Percentiles rank a stretch among this genome's conserved stretches.
Conservation (phyloP, 768 basidiomycete species). For the Lentinula sp. region DNA sequence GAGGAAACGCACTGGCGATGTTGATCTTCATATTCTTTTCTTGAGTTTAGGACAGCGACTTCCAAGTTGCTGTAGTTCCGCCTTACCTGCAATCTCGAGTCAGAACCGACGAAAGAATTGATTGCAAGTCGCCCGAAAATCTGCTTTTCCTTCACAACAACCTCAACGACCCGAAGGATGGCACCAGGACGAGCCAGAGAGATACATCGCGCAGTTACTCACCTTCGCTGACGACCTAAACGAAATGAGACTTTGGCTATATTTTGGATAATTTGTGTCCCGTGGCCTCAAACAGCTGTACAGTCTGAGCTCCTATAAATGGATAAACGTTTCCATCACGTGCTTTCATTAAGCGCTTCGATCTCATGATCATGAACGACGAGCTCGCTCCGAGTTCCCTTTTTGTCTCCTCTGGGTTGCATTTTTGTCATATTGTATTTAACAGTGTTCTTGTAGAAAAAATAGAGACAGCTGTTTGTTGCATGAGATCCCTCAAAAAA, state of each 20-base stretch:
- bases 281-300: neutral
- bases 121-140: neutral
- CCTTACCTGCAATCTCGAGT: neutral
- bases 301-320: neutral
- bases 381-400: no score
- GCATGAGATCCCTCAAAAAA: no score
- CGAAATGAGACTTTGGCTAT: neutral
- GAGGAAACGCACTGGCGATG: constrained; percentile 75
- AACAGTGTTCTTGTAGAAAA: no score
- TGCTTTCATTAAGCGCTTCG: neutral
- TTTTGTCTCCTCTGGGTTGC: no score
- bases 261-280: neutral
- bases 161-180: neutral
- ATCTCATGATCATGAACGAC: no score
- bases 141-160: neutral
- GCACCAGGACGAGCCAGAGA: neutral
- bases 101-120: neutral
- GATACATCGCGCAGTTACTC: neutral
- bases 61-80: neutral
- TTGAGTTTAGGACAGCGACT: neutral
- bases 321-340: neutral
- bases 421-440: no score
- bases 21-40: constrained; percentile 86
- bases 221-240: neutral
- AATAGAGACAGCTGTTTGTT: no score